A percentile compares a stretch with the other conserved stretches of the same genome.
These are phyloP conservation scores for Saccharomycopsis olivae DNA, from an alignment of 805 yeast species.

Conservation along the genomic window DNA sequence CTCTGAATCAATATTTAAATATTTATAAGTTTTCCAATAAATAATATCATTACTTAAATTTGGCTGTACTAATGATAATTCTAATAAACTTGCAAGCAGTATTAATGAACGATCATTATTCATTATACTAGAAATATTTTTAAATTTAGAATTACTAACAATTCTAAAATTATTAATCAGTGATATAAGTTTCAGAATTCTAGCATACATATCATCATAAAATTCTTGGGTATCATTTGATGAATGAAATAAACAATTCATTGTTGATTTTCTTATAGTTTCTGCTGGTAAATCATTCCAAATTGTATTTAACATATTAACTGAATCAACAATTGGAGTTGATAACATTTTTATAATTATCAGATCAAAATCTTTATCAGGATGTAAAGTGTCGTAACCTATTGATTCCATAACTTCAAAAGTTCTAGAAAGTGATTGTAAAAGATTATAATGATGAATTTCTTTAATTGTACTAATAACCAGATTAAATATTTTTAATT, in stretches of 20 bases:
- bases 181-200: not conserved
- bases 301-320: conserved; percentile 3
- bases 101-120: too few relatives aligned
- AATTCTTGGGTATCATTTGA: not conserved
- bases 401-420: not conserved
- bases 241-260: not conserved
- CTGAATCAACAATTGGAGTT: conserved; percentile 2
- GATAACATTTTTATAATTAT: conserved; percentile 1
- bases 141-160: not conserved
- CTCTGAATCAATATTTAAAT: not conserved
- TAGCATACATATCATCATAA: not conserved
- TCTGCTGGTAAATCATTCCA: conserved; percentile 1
- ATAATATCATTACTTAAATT: not conserved
- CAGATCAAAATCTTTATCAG: not conserved
- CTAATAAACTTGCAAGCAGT: too few relatives aligned
- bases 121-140: not conserved
- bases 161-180: too few relatives aligned
- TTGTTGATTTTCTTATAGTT: not conserved
- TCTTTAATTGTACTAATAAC: not conserved
- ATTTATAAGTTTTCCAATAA: not conserved
- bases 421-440: conserved; percentile 3
- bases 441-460: not conserved
- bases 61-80: too few relatives aligned
- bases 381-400: not conserved
- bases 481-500: not conserved